phyloP scores from a whole-genome alignment of 805 yeast genomes.

The Sugiyamaella qingdaonensis region DNA sequence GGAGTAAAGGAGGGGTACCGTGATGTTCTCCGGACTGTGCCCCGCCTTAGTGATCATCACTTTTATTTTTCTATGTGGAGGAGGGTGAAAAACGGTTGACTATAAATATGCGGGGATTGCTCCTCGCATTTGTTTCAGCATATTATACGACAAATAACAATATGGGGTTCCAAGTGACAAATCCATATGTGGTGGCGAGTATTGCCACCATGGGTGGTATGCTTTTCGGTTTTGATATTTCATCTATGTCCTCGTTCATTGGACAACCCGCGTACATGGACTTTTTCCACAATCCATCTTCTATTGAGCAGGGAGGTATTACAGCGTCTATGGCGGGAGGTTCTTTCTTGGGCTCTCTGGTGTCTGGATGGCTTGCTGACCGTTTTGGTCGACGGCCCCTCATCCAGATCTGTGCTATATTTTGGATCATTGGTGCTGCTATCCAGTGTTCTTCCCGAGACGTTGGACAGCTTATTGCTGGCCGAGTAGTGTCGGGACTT shows the following conservation, averaged over 20 bases:
- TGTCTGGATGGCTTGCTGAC: constrained; percentile 49
- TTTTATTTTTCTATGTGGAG: not conserved
- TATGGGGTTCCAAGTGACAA: constrained; percentile 23
- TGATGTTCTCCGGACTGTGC: constrained; percentile 1
- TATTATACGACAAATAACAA: not conserved
- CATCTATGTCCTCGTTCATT: constrained; percentile 69
- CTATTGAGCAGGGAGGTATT: constrained; percentile 64
- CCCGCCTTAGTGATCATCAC: constrained; percentile 1
- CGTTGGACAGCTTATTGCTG: constrained; percentile 44
- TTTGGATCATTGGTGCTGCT: constrained; percentile 62
- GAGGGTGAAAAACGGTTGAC: too few relatives aligned
- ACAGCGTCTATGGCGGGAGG: constrained; percentile 77
- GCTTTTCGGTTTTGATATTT: constrained; percentile 73
- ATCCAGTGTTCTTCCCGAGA: constrained; percentile 45
- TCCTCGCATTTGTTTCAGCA: not conserved
- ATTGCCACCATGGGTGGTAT: constrained; percentile 65
- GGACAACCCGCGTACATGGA: constrained; percentile 44
- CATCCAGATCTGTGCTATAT: constrained; percentile 47
- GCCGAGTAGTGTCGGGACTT: constrained; percentile 57
- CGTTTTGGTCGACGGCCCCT: constrained; percentile 52
- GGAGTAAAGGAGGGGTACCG: not conserved
- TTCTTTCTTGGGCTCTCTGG: constrained; percentile 63
- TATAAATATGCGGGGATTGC: not conserved
- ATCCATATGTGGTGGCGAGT: constrained; percentile 51
- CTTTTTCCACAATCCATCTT: constrained; percentile 51